Conservation (phyloP, 2,329 filamentous ascomycete species). For the Aureobasidium namibiae region DNA sequence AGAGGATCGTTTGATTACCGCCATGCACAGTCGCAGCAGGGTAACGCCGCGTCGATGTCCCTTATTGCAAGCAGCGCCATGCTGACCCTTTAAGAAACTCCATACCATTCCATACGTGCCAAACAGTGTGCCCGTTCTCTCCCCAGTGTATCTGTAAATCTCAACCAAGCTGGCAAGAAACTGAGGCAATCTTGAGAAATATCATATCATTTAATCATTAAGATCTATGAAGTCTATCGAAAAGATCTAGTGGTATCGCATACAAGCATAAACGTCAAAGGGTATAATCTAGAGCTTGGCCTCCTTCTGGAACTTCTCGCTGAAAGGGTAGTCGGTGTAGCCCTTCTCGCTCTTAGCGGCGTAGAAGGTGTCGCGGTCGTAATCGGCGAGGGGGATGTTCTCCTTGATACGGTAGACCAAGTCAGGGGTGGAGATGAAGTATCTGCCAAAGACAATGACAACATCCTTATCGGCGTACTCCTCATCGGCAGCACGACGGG, state of each 20-base stretch:
- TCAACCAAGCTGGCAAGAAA: no score
- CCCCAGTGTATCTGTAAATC: no score
- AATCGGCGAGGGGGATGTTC: conserved; percentile 36
- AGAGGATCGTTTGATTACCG: no score
- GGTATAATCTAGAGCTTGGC: conserved; percentile 6
- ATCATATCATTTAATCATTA: not conserved
- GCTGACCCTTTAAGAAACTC: not conserved
- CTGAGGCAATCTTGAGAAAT: not conserved
- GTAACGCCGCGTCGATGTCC: no score
- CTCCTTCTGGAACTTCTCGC: conserved; percentile 25
- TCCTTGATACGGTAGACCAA: conserved; percentile 38
- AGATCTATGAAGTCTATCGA: not conserved
- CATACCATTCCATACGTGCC: no score
- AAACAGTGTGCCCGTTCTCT: no score
- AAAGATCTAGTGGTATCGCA: conserved; percentile 3
- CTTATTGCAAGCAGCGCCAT: not conserved
- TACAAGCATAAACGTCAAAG: not conserved
- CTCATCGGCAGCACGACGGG: conserved; percentile 29
- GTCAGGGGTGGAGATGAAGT: conserved; percentile 44
- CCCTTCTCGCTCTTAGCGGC: conserved; percentile 30
- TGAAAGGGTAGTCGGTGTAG: conserved; percentile 36
- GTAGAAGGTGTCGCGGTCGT: conserved; percentile 42
- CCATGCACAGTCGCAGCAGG: no score
- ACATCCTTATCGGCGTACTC: conserved; percentile 37
- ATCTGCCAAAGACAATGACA: conserved; percentile 40